A percentile compares a stretch with the other conserved stretches of the same genome.
These are phyloP conservation scores for Dalechampia spathulata DNA, from an alignment of 441 rosid genomes.

Conservation along the genomic window DNA sequence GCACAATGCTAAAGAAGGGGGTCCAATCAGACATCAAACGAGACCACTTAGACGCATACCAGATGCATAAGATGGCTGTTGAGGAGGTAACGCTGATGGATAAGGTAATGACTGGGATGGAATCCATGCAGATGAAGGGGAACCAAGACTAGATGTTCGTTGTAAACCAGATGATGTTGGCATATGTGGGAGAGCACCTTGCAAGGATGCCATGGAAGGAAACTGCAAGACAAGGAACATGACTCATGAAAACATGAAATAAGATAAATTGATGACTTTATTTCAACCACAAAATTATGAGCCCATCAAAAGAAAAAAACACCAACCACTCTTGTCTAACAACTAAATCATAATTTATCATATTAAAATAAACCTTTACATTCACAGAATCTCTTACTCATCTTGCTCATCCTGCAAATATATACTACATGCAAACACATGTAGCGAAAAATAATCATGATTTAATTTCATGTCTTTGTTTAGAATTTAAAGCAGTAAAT, in stretches of 20 bases:
- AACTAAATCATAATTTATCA: neutral
- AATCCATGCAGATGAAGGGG: conserved; percentile 42
- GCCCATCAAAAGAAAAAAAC: neutral
- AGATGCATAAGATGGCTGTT: conserved; percentile 28
- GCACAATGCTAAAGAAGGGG: conserved; percentile 3
- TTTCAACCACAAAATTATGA: neutral
- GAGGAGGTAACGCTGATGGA: conserved; percentile 41
- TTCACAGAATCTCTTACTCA: neutral
- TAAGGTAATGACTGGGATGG: conserved; percentile 45
- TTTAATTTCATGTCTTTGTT: too few species aligned
- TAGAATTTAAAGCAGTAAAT: too few species aligned
- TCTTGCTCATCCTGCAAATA: neutral
- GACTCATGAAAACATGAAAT: neutral
- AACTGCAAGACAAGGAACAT: conserved; percentile 37
- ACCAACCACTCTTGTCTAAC: neutral
- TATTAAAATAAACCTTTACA: neutral
- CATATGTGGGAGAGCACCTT: conserved; percentile 50
- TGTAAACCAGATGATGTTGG: conserved; percentile 41
- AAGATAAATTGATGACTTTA: neutral
- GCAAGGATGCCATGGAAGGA: conserved; percentile 68
- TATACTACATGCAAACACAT: too few species aligned
- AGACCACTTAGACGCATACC: conserved; percentile 39
- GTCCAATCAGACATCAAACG: neutral
- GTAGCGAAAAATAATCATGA: too few species aligned
- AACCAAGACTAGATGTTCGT: conserved; percentile 36